A percentile compares a stretch with the other conserved stretches of the same genome.
Evolutionary conservation across 768 basidiomycete species (phyloP).

Genomic region (Boletus barrowsii): DNA sequence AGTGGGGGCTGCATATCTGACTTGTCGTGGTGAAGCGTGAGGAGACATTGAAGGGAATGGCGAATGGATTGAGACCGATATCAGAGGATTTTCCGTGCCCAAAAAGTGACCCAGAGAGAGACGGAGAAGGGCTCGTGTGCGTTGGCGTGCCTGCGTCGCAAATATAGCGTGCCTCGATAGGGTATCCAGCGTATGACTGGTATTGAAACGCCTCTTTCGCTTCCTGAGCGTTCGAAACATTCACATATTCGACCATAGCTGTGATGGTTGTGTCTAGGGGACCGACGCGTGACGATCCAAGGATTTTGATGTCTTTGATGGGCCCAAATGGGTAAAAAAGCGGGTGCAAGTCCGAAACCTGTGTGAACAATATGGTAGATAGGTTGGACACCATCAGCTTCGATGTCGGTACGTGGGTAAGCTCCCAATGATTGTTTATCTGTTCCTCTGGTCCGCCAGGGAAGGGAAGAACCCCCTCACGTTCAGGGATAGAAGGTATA

Average conservation of each 20-base stretch:
- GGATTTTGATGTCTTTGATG: conserved; percentile 57
- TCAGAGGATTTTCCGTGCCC: conserved; percentile 19
- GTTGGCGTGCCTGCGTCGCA: conserved; percentile 14
- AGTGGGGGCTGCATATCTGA: conserved; percentile 6
- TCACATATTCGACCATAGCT: conserved; percentile 63
- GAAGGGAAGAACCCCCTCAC: conserved; percentile 24
- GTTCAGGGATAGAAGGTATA: conserved; percentile 31
- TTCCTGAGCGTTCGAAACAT: conserved; percentile 54
- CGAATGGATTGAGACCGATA: conserved; percentile 32
- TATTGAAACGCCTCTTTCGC: conserved; percentile 60
- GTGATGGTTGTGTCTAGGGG: conserved; percentile 42
- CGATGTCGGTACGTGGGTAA: conserved; percentile 41
- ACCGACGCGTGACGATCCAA: conserved; percentile 37
- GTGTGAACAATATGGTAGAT: conserved; percentile 64
- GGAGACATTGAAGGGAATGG: conserved; percentile 27
- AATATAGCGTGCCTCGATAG: conserved; percentile 38
- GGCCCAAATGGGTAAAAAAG: conserved; percentile 70
- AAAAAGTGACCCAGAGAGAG: conserved; percentile 7
- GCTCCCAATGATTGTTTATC: conserved; percentile 29
- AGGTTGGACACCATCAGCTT: conserved; percentile 63
- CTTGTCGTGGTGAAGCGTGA: conserved; percentile 4
- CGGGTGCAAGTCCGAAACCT: conserved; percentile 65
- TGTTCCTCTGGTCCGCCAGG: conserved; percentile 32
- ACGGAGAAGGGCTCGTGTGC: conserved; percentile 4
- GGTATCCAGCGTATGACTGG: conserved; percentile 56